Evolutionary conservation across 164 flowering plant genomes (phyloP).

Genomic region (Chimonanthus salicifolius): DNA sequence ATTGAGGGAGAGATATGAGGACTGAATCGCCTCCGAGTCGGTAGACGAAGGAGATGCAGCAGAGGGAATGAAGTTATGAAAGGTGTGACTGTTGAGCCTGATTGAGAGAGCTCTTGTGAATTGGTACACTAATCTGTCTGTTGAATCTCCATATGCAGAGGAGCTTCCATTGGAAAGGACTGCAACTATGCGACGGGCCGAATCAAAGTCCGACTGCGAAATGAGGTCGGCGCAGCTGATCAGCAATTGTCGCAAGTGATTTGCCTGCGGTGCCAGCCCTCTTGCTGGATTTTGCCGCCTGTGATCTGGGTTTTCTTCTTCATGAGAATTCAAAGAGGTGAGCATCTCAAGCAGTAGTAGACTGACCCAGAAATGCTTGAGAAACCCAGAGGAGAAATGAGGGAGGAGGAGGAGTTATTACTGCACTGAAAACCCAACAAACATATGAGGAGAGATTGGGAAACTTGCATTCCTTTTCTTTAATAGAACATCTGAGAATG

Average conservation of each 20-base stretch:
- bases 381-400: slow-evolving; percentile 13
- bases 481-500: slow-evolving; percentile 33
- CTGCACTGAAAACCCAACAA: slow-evolving; percentile 10
- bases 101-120: slow-evolving; percentile 59
- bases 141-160: slow-evolving; percentile 65
- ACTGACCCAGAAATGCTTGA: slow-evolving; percentile 3
- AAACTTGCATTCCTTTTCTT: slow-evolving; percentile 24
- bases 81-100: slow-evolving; percentile 33
- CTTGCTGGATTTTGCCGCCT: slow-evolving; percentile 18
- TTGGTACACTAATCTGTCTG: slow-evolving; percentile 58
- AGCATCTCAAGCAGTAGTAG: slow-evolving; percentile 22
- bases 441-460: slow-evolving; percentile 19
- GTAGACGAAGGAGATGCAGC: neutral
- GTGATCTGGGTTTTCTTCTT: slow-evolving; percentile 29
- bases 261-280: slow-evolving; percentile 21
- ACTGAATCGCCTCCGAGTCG: slow-evolving; percentile 25
- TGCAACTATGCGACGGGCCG: slow-evolving; percentile 57
- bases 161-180: slow-evolving; percentile 53
- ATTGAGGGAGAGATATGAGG: slow-evolving; percentile 69
- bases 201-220: slow-evolving; percentile 51
- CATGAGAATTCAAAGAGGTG: slow-evolving; percentile 26
- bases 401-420: slow-evolving; percentile 1
- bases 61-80: slow-evolving; percentile 6
- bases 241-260: slow-evolving; percentile 61
- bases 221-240: slow-evolving; percentile 65